phyloP scores from a whole-genome alignment of 1,139 yeast species.

The Meyerozyma smithsonii region DNA sequence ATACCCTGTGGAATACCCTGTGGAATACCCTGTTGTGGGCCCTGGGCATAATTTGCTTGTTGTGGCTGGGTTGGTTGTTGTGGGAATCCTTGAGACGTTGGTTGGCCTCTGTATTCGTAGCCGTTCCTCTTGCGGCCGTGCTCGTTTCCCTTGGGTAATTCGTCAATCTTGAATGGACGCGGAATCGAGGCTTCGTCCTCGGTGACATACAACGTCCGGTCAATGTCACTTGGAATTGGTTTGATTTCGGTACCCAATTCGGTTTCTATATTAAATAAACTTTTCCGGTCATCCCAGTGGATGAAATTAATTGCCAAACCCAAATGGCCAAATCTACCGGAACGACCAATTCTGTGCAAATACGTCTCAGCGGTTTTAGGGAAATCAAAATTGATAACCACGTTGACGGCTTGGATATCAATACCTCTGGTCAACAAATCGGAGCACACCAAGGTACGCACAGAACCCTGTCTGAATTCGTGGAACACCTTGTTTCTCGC shows the following conservation, averaged over 20 bases:
- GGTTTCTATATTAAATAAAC: conserved; percentile 90
- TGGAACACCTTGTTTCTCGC: conserved; percentile 98
- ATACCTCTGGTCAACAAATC: conserved; percentile 97
- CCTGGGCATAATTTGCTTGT: too few relatives aligned
- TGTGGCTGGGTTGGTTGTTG: conserved; percentile 1
- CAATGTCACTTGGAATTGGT: conserved; percentile 91
- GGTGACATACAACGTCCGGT: conserved; percentile 83
- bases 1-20: not conserved
- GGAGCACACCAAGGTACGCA: conserved; percentile 94
- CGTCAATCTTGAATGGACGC: conserved; percentile 77
- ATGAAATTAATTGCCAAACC: conserved; percentile 96
- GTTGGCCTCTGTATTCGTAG: conserved; percentile 49
- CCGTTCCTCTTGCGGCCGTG: conserved; percentile 32
- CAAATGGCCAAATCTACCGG: conserved; percentile 97
- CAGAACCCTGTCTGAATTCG: conserved; percentile 97
- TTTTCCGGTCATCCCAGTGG: conserved; percentile 95
- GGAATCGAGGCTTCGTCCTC: conserved; percentile 76
- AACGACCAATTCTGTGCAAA: conserved; percentile 97
- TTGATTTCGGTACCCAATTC: conserved; percentile 96
- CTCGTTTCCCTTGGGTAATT: conserved; percentile 52
- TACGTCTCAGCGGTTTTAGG: conserved; percentile 98
- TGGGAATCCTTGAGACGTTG: conserved; percentile 21
- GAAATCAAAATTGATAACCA: conserved; percentile 95
- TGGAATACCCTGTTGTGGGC: not conserved
- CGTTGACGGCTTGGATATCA: conserved; percentile 98